Conservation (phyloP, 768 basidiomycete species). For the Basidioascus undulatus region DNA sequence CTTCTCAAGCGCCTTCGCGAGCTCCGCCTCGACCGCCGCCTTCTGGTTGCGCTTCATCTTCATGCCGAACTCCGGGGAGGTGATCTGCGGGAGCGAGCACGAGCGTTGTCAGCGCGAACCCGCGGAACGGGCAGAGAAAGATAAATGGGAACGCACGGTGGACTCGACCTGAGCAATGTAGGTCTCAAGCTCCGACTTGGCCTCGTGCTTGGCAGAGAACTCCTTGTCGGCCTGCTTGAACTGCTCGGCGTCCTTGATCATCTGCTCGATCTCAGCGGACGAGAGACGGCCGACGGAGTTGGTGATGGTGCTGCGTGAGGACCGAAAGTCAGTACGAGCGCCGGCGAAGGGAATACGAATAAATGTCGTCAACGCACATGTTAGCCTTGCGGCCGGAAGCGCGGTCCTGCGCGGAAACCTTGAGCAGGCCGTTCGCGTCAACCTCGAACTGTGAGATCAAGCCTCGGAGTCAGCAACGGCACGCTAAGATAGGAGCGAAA, state of each 20-base stretch:
- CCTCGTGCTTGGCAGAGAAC: conserved; percentile 92
- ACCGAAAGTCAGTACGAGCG: not conserved
- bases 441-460: too few species aligned
- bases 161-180: conserved; percentile 93
- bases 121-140: not conserved
- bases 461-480: not conserved
- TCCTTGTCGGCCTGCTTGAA: conserved; percentile 84
- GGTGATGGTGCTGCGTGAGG: conserved; percentile 31
- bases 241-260: conserved; percentile 99
- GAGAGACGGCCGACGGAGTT: conserved; percentile 99
- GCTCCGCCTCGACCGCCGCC: conserved; percentile 82
- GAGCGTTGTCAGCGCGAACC: too few species aligned
- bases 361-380: conserved; percentile 13
- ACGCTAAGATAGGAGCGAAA: not conserved
- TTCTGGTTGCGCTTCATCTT: conserved; percentile 97
- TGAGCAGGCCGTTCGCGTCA: conserved; percentile 95
- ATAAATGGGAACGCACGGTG: conserved; percentile 20
- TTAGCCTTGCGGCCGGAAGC: conserved; percentile 94
- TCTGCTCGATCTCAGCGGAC: conserved; percentile 92
- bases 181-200: conserved; percentile 90
- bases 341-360: not conserved
- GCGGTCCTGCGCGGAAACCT: conserved; percentile 95
- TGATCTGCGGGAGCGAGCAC: conserved; percentile 27
- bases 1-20: conserved; percentile 93
- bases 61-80: conserved; percentile 86